These are phyloP conservation scores for Leccinum pallidistipes DNA, from an alignment of 1,284 basidiomycete genomes.

Conservation along the genomic window DNA sequence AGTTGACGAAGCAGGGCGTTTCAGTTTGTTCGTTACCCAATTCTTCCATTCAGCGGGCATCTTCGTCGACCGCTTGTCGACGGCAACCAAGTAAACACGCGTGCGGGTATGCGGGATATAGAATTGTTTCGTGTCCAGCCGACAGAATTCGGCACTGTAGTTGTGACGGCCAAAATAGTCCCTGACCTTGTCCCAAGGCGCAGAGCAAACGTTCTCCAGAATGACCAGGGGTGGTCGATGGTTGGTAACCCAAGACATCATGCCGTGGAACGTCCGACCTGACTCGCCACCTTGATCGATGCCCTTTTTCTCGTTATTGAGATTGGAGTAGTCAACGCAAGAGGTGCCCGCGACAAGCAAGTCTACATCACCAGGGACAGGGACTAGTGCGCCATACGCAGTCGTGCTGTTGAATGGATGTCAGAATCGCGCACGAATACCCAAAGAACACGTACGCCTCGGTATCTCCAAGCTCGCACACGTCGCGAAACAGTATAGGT, in stretches of 20 bases:
- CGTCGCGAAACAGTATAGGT: slow-evolving; percentile 90
- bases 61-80: slow-evolving; percentile 57
- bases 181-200: slow-evolving; percentile 83
- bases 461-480: slow-evolving; percentile 83
- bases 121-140: slow-evolving; percentile 90
- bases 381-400: slow-evolving; percentile 85
- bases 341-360: slow-evolving; percentile 91
- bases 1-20: slow-evolving; percentile 85
- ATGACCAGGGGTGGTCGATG: slow-evolving; percentile 90
- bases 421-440: slow-evolving; percentile 12
- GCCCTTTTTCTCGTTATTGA: slow-evolving; percentile 92
- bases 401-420: slow-evolving; percentile 60
- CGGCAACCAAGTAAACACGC: slow-evolving; percentile 84
- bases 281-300: slow-evolving; percentile 89
- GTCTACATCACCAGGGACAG: slow-evolving; percentile 91
- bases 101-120: slow-evolving; percentile 96
- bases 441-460: slow-evolving; percentile 55
- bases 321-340: slow-evolving; percentile 94
- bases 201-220: slow-evolving; percentile 91
- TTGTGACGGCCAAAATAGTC: slow-evolving; percentile 74
- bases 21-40: slow-evolving; percentile 60
- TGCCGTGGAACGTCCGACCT: slow-evolving; percentile 86
- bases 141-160: slow-evolving; percentile 73
- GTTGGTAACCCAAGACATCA: slow-evolving; percentile 90
- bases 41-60: slow-evolving; percentile 75